A percentile compares a stretch with the other conserved stretches of the same genome.
Conservation (phyloP, 257 asterid genomes). For the Echium plantagineum region DNA sequence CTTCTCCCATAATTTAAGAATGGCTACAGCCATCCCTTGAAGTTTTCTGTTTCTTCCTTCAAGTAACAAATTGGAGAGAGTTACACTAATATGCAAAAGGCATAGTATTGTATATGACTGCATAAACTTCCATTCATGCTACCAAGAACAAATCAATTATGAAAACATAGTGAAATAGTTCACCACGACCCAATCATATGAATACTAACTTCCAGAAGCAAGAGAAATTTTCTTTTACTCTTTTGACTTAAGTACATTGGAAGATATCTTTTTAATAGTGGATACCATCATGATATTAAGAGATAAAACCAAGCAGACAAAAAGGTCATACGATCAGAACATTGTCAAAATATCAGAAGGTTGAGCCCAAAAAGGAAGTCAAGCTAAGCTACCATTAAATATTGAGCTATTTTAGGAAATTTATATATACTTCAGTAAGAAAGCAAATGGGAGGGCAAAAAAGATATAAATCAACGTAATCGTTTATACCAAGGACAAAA, state of each 20-base stretch:
- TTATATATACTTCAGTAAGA: neutral
- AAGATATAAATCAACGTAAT: constrained; percentile 1
- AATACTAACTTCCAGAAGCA: too few species aligned
- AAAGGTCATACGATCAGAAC: too few species aligned
- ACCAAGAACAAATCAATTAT: neutral
- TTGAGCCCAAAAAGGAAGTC: too few species aligned
- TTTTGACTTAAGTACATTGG: too few species aligned
- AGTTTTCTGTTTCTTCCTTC: constrained; percentile 82
- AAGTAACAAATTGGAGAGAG: constrained; percentile 8
- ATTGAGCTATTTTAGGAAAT: neutral
- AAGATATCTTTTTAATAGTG: too few species aligned
- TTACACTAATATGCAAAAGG: neutral
- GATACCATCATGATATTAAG: too few species aligned
- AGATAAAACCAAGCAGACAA: too few species aligned
- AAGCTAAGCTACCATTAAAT: too few species aligned
- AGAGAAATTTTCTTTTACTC: too few species aligned
- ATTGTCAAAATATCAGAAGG: too few species aligned
- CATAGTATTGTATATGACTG: neutral
- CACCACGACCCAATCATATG: too few species aligned
- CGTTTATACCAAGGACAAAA: constrained; percentile 71
- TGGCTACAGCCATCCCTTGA: constrained; percentile 84
- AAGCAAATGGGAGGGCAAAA: neutral
- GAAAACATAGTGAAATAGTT: too few species aligned
- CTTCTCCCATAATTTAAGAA: constrained; percentile 82
- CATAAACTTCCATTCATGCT: neutral